Conservation (phyloP, 2,329 filamentous ascomycete species). For the Polychaeton citri region DNA sequence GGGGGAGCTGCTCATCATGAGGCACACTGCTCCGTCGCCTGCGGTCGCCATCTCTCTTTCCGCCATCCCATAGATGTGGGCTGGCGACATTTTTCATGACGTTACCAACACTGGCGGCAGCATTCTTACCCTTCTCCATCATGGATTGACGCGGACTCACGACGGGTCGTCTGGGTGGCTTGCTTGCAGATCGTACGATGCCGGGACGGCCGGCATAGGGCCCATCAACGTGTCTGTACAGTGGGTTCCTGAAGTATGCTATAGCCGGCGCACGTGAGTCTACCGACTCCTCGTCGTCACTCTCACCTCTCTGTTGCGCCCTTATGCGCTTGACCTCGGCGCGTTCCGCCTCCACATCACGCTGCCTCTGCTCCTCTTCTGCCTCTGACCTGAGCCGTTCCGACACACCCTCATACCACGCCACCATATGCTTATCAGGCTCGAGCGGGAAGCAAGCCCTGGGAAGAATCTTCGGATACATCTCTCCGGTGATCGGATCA, state of each 20-base stretch:
- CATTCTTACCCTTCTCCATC: constrained; percentile 23
- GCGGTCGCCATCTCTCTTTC: constrained; percentile 3
- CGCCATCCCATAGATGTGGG: constrained; percentile 23
- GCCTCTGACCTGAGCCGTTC: constrained; percentile 54
- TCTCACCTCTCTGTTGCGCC: constrained; percentile 7
- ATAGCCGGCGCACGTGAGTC: constrained; percentile 32
- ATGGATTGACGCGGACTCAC: constrained; percentile 19
- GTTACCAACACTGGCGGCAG: constrained; percentile 21
- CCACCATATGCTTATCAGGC: constrained; percentile 66
- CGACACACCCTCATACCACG: constrained; percentile 73
- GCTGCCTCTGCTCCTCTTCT: constrained; percentile 25
- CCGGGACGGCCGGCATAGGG: constrained; percentile 22
- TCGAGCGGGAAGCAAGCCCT: constrained; percentile 56
- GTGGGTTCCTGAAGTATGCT: constrained; percentile 36
- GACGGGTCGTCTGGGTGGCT: constrained; percentile 10
- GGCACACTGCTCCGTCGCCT: constrained; percentile 1
- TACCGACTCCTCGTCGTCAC: constrained; percentile 24
- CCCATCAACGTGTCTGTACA: constrained; percentile 31
- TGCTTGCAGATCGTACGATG: constrained; percentile 27
- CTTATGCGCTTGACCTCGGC: constrained; percentile 11
- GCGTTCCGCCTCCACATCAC: constrained; percentile 11
- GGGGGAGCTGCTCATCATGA: not conserved
- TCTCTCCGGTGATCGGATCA: constrained; percentile 50
- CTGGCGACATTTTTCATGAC: constrained; percentile 22
- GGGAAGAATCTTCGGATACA: constrained; percentile 49